A percentile compares a stretch with the other conserved stretches of the same genome.
phyloP scores from a whole-genome alignment of 768 basidiomycete genomes.

The Suillus hirtellus region DNA sequence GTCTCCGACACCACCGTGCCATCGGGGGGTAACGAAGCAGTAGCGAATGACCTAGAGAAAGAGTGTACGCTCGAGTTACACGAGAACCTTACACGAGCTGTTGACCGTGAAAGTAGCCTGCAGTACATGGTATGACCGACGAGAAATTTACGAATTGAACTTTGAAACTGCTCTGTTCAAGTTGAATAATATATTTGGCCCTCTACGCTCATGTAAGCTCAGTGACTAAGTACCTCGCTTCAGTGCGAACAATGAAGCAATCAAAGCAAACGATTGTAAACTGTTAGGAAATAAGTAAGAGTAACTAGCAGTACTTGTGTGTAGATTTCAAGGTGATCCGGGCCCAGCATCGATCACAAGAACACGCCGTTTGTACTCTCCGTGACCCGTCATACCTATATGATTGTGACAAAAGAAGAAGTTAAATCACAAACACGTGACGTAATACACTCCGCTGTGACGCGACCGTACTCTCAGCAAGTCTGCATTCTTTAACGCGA shows the following conservation, averaged over 20 bases:
- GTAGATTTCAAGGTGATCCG: too few relatives aligned
- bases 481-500: background rate
- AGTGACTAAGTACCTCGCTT: too few relatives aligned
- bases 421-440: conserved; percentile 27
- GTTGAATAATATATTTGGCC: too few relatives aligned
- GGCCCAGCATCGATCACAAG: too few relatives aligned
- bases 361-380: too few relatives aligned
- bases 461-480: conserved; percentile 17
- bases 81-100: background rate
- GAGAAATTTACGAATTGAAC: background rate
- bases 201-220: too few relatives aligned
- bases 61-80: background rate
- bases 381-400: too few relatives aligned
- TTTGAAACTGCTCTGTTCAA: background rate
- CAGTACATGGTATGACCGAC: background rate
- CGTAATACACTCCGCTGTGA: conserved; percentile 20
- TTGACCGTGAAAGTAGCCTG: conserved; percentile 3
- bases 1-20: conserved; percentile 57
- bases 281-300: too few relatives aligned
- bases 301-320: too few relatives aligned
- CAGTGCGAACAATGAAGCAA: too few relatives aligned
- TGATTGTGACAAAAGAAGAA: too few relatives aligned
- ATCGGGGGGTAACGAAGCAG: conserved; percentile 28
- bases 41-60: conserved; percentile 14
- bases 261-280: too few relatives aligned